phyloP scores from a whole-genome alignment of 164 flowering plant species.

The Nymphaea thermarum region DNA sequence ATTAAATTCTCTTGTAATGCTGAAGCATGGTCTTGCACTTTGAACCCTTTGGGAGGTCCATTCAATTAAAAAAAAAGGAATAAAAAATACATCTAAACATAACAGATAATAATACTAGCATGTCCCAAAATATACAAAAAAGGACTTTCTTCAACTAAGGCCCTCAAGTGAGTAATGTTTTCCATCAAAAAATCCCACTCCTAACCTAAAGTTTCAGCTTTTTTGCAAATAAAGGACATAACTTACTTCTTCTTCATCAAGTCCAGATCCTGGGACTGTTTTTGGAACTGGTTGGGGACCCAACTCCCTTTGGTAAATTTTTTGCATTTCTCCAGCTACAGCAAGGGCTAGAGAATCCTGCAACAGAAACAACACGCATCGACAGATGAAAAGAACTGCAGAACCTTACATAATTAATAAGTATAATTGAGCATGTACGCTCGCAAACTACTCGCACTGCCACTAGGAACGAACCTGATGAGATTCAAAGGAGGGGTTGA shows the following conservation, averaged over 20 bases:
- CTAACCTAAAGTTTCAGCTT: background rate
- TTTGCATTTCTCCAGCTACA: conserved; percentile 96
- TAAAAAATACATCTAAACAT: background rate
- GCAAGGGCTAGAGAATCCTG: conserved; percentile 90
- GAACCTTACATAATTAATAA: background rate
- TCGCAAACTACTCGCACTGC: background rate
- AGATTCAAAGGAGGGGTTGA: conserved; percentile 68
- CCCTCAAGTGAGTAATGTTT: background rate
- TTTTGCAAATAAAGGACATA: background rate
- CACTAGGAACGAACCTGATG: conserved; percentile 50
- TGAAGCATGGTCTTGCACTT: background rate
- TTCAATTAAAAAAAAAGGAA: background rate
- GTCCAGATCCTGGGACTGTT: conserved; percentile 46
- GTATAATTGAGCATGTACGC: too few relatives aligned
- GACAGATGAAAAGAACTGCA: too few relatives aligned
- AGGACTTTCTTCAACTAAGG: background rate
- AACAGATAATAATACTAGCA: background rate
- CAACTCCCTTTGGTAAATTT: conserved; percentile 59
- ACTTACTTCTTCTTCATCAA: conserved; percentile 83
- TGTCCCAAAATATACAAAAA: background rate
- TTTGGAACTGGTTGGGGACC: conserved; percentile 86
- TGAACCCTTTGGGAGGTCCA: background rate
- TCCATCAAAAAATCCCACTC: background rate
- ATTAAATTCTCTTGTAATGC: background rate
- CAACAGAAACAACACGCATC: background rate